Conservation (phyloP, 305 asterid species). For the Solanum hybrid region DNA sequence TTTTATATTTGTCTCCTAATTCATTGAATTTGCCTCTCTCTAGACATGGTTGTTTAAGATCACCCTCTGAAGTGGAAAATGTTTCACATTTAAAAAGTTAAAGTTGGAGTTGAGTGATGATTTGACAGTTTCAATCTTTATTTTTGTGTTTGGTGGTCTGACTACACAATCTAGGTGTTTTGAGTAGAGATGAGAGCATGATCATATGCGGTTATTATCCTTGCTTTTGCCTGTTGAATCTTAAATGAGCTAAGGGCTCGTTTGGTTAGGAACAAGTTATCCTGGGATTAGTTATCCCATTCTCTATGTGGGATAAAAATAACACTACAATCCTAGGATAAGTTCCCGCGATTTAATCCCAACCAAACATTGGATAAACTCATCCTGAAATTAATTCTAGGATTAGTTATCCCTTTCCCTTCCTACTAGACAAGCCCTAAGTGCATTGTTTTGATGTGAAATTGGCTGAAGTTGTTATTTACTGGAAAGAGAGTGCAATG, state of each 20-base stretch:
- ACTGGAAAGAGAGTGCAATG: background rate
- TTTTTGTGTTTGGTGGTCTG: background rate
- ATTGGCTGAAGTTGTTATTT: background rate
- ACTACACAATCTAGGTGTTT: background rate
- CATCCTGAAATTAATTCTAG: background rate
- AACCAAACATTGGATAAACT: background rate
- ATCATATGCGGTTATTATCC: background rate
- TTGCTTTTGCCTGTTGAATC: background rate
- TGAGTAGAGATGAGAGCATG: background rate
- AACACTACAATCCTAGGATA: background rate
- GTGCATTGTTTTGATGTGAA: background rate
- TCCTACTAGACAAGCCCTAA: background rate
- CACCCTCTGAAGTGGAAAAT: background rate
- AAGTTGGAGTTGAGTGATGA: background rate
- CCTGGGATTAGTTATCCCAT: background rate
- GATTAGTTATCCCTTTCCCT: background rate
- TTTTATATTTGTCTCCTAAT: background rate
- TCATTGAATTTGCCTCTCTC: background rate
- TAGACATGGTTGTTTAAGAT: background rate
- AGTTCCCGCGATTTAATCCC: background rate
- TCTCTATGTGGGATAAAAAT: background rate
- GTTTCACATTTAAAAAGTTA: background rate
- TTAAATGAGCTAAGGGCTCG: background rate
- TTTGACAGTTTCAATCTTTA: background rate
- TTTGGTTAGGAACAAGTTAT: background rate